Percentiles rank a stretch among this genome's conserved stretches.
phyloP scores from a whole-genome alignment of 2,329 filamentous ascomycete genomes.

The Paracorniculantispora psalliotae region DNA sequence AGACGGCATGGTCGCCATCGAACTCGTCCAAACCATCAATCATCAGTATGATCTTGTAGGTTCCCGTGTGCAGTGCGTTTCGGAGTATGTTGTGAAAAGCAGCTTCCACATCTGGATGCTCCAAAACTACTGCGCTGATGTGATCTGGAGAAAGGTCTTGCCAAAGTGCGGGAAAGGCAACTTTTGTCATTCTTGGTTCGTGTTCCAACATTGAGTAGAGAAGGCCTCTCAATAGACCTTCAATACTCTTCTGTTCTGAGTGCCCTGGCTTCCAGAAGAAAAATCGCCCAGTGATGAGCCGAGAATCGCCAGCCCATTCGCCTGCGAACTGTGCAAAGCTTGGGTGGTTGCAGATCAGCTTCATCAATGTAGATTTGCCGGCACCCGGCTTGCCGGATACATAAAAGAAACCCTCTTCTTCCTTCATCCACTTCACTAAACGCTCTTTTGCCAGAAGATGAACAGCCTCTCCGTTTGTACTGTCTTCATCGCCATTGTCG shows the following conservation, averaged over 20 bases:
- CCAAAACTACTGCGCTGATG: not conserved
- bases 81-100: not conserved
- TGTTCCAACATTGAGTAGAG: not conserved
- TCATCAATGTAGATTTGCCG: constrained; percentile 9
- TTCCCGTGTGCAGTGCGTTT: not conserved
- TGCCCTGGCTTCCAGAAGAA: constrained; percentile 10
- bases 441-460: not conserved
- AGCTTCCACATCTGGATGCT: not conserved
- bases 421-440: not conserved
- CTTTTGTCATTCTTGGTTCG: not conserved
- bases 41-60: not conserved
- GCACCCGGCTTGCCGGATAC: constrained; percentile 8
- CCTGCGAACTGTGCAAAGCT: not conserved
- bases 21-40: constrained; percentile 23
- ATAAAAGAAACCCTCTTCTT: not conserved
- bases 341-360: not conserved
- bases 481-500: not conserved
- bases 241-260: not conserved
- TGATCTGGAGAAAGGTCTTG: not conserved
- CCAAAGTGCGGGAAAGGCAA: not conserved
- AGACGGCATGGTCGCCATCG: constrained; percentile 15
- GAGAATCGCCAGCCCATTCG: not conserved
- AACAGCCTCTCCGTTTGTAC: not conserved
- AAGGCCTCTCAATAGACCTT: not conserved
- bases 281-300: not conserved